phyloP scores from a whole-genome alignment of 2,329 filamentous ascomycete species.

The Talaromyces albobiverticillius region DNA sequence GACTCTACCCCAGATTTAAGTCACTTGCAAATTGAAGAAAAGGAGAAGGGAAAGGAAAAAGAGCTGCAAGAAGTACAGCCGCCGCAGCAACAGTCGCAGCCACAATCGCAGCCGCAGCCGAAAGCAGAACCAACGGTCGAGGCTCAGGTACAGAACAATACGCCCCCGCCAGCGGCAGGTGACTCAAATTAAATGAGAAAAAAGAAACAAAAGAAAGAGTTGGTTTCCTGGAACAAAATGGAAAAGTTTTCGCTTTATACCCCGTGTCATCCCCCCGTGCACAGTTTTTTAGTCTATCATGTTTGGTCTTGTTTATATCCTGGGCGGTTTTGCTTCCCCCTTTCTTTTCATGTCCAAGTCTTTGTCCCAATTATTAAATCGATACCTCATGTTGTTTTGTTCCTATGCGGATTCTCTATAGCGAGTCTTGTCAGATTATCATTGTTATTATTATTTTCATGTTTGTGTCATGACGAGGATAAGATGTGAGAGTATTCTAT shows the following conservation, averaged over 20 bases:
- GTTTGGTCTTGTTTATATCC: constrained; percentile 2
- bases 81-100: neutral
- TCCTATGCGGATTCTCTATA: constrained; percentile 13
- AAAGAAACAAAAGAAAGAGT: neutral
- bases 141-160: neutral
- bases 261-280: constrained; percentile 9
- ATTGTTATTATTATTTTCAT: neutral
- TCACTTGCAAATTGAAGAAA: constrained; percentile 3
- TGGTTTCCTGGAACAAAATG: constrained; percentile 8
- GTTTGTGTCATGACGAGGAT: neutral
- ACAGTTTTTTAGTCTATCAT: constrained; percentile 2
- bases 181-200: constrained; percentile 1
- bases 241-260: constrained; percentile 14
- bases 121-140: neutral
- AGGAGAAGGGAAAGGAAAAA: constrained; percentile 1
- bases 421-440: constrained; percentile 8
- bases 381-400: constrained; percentile 7
- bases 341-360: neutral
- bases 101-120: neutral
- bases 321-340: neutral
- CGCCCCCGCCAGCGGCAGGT: neutral
- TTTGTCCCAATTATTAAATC: neutral
- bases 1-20: constrained; percentile 18
- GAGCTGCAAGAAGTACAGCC: neutral
- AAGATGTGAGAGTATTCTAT: neutral